A percentile compares a stretch with the other conserved stretches of the same genome.
These are phyloP conservation scores for Oligophagozyma castellii DNA, from an alignment of 1,139 yeast genomes.

Conservation along the genomic window DNA sequence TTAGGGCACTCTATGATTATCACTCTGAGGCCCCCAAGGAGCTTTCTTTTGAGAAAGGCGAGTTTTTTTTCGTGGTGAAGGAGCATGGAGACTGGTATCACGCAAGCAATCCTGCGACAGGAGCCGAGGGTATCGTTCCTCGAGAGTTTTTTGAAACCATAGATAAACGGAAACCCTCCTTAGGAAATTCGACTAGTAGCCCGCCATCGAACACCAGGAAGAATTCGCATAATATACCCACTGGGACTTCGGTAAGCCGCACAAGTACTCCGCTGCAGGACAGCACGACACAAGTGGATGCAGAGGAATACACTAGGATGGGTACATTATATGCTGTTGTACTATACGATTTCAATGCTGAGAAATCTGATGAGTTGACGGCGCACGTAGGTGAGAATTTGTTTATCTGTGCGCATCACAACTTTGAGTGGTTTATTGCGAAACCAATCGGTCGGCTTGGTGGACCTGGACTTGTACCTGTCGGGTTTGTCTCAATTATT, in stretches of 20 bases:
- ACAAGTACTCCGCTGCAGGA: constrained; percentile 1
- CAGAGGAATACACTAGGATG: constrained; percentile 11
- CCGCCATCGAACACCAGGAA: constrained; percentile 8
- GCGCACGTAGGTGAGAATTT: constrained; percentile 78
- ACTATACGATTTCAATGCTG: constrained; percentile 77
- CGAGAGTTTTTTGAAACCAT: constrained; percentile 70
- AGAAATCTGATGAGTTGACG: constrained; percentile 75
- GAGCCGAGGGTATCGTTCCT: constrained; percentile 77
- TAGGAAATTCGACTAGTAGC: constrained; percentile 6
- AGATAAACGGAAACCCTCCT: constrained; percentile 32
- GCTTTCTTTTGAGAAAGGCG: constrained; percentile 65
- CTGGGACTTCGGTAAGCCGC: background rate
- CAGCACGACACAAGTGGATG: constrained; percentile 3
- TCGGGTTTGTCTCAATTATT: constrained; percentile 72
- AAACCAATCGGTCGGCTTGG: constrained; percentile 91
- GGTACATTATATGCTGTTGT: constrained; percentile 49
- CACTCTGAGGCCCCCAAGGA: constrained; percentile 75
- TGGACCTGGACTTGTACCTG: constrained; percentile 95
- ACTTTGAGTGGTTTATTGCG: constrained; percentile 94
- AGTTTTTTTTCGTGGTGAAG: constrained; percentile 70
- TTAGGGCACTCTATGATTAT: constrained; percentile 70
- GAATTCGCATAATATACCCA: constrained; percentile 1
- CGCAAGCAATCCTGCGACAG: constrained; percentile 76
- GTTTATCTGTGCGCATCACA: constrained; percentile 90
- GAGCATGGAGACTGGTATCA: constrained; percentile 68